phyloP scores from a whole-genome alignment of 2,329 filamentous ascomycete genomes.

The Verticillium tricorpus region DNA sequence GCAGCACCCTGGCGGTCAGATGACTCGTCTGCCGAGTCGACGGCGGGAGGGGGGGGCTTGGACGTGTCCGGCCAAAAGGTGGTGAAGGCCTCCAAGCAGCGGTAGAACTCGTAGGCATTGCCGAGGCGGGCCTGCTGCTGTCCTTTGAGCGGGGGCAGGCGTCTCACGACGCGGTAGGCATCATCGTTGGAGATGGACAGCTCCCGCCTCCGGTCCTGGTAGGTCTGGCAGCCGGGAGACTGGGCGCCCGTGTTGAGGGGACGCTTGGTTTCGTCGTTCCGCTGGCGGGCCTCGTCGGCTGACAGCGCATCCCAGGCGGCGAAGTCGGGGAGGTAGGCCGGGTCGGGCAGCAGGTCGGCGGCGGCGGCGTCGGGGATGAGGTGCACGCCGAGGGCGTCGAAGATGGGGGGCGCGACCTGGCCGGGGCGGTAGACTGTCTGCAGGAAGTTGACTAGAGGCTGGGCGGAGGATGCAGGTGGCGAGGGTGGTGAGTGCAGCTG shows the following conservation, averaged over 20 bases:
- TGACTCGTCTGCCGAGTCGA: slow-evolving; percentile 6
- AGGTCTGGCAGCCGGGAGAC: slow-evolving; percentile 54
- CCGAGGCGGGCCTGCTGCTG: slow-evolving; percentile 51
- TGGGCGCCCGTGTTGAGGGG: slow-evolving; percentile 47
- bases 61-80: slow-evolving; percentile 60
- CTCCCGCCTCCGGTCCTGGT: slow-evolving; percentile 54
- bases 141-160: slow-evolving; percentile 50
- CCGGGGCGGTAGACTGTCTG: slow-evolving; percentile 49
- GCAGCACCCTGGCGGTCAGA: slow-evolving; percentile 4
- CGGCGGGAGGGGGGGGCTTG: slow-evolving; percentile 23
- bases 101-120: slow-evolving; percentile 63
- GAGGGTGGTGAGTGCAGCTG: slow-evolving; percentile 12
- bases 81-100: slow-evolving; percentile 55
- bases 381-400: slow-evolving; percentile 54
- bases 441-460: slow-evolving; percentile 44
- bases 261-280: slow-evolving; percentile 42
- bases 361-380: slow-evolving; percentile 45
- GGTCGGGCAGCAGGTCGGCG: slow-evolving; percentile 49
- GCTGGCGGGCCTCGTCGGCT: slow-evolving; percentile 42
- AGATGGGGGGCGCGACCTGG: slow-evolving; percentile 43
- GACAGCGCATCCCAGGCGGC: slow-evolving; percentile 44
- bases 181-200: slow-evolving; percentile 51
- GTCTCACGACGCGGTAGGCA: slow-evolving; percentile 57
- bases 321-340: slow-evolving; percentile 49
- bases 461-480: slow-evolving; percentile 16